Evolutionary conservation across 768 basidiomycete genomes (phyloP).

Genomic region (Rubroboletus satanas): DNA sequence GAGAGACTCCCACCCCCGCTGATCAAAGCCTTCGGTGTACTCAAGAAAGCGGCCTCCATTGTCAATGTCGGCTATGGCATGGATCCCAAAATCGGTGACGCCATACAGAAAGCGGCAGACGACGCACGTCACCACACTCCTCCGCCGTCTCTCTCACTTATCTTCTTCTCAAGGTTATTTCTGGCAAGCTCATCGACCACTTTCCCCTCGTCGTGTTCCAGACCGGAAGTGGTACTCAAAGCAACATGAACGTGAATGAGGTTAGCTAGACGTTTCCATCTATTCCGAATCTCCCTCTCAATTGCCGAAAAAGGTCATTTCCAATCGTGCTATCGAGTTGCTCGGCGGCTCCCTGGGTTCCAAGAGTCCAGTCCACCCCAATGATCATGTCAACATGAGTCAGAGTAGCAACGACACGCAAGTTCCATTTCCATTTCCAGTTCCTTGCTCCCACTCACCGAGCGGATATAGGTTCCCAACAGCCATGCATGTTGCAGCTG

Average conservation of each 20-base stretch:
- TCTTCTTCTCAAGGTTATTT: constrained; percentile 68
- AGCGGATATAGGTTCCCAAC: constrained; percentile 78
- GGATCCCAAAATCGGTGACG: constrained; percentile 80
- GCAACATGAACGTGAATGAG: constrained; percentile 99
- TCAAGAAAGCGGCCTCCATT: constrained; percentile 94
- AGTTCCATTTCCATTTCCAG: constrained; percentile 26
- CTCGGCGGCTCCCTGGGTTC: constrained; percentile 93
- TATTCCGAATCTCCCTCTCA: not conserved
- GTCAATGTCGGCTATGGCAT: constrained; percentile 91
- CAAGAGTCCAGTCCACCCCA: constrained; percentile 97
- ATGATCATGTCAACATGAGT: constrained; percentile 99
- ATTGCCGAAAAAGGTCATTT: constrained; percentile 67
- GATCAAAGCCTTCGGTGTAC: constrained; percentile 94
- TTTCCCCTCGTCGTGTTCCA: constrained; percentile 99
- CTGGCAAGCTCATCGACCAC: constrained; percentile 89
- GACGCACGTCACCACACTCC: constrained; percentile 52
- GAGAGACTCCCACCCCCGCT: constrained; percentile 94
- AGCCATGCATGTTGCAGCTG: constrained; percentile 97
- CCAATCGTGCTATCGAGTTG: constrained; percentile 95
- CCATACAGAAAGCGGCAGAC: constrained; percentile 91
- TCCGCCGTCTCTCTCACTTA: not conserved
- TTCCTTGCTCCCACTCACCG: not conserved
- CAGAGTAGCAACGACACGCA: constrained; percentile 99
- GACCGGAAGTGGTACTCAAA: constrained; percentile 97
- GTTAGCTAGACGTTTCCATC: constrained; percentile 34